Evolutionary conservation across 1,284 basidiomycete genomes (phyloP).

Genomic region (Sporisorium sorghi): DNA sequence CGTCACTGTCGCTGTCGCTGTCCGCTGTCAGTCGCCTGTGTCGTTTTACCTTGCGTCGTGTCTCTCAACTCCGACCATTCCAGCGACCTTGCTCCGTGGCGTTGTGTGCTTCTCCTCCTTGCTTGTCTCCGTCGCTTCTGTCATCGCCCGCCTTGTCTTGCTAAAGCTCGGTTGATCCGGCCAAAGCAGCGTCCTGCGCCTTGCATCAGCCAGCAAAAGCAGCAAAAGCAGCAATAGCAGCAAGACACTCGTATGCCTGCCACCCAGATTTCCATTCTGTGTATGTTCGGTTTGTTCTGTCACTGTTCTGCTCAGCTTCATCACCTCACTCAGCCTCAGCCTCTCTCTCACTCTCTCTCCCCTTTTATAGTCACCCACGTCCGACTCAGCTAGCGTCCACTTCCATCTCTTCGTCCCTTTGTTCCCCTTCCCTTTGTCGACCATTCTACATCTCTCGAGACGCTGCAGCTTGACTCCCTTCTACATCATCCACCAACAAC

Average conservation of each 20-base stretch:
- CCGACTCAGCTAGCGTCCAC: neutral
- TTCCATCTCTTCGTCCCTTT: neutral
- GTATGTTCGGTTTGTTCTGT: neutral
- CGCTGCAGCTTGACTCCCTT: neutral
- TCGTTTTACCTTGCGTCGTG: constrained; percentile 3
- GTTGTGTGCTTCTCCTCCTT: neutral
- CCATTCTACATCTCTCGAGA: too few species aligned
- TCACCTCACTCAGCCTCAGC: constrained; percentile 1
- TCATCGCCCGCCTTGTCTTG: too few species aligned
- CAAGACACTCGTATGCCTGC: too few species aligned
- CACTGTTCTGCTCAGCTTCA: too few species aligned
- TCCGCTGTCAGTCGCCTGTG: too few species aligned
- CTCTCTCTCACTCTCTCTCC: too few species aligned
- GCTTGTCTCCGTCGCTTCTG: neutral
- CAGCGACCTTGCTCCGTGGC: neutral
- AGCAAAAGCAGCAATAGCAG: too few species aligned
- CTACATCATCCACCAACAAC: neutral
- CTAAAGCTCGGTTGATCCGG: too few species aligned
- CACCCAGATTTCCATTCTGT: neutral
- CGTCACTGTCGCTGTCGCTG: neutral
- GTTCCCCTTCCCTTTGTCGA: neutral
- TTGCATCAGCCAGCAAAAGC: neutral
- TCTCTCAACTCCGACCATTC: constrained; percentile 2
- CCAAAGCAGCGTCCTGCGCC: neutral
- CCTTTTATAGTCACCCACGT: constrained; percentile 9